Percentiles rank a stretch among this genome's conserved stretches.
These are phyloP conservation scores for Aspergillus flavus DNA, from an alignment of 2,329 filamentous ascomycete species.

Conservation along the genomic window DNA sequence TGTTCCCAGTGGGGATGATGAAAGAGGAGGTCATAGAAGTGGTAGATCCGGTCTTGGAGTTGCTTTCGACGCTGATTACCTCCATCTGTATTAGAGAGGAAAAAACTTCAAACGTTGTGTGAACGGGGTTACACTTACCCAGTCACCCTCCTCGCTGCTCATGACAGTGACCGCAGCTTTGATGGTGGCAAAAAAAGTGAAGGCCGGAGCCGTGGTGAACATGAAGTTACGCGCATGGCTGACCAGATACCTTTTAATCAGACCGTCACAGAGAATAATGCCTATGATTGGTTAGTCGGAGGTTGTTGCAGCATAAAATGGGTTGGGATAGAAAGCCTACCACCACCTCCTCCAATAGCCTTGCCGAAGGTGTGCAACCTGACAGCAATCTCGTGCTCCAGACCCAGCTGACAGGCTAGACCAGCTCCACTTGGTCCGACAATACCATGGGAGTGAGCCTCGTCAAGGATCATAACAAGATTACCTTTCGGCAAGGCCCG, in stretches of 20 bases:
- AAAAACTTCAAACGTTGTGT: neutral
- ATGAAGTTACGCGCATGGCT: slow-evolving; percentile 10
- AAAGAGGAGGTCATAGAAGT: slow-evolving; percentile 6
- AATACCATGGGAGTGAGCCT: slow-evolving; percentile 19
- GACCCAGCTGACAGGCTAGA: slow-evolving; percentile 23
- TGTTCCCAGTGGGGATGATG: slow-evolving; percentile 1
- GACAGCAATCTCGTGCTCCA: slow-evolving; percentile 31
- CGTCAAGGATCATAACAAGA: slow-evolving; percentile 21
- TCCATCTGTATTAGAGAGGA: neutral
- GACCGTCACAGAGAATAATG: neutral
- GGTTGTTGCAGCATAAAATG: neutral
- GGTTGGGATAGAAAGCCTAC: slow-evolving; percentile 15
- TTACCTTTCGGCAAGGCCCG: slow-evolving; percentile 23
- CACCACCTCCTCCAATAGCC: slow-evolving; percentile 27
- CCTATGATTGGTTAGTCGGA: neutral
- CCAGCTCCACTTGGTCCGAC: slow-evolving; percentile 18
- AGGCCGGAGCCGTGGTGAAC: slow-evolving; percentile 12
- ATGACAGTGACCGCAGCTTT: slow-evolving; percentile 2
- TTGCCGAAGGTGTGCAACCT: slow-evolving; percentile 31
- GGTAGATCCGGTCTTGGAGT: neutral
- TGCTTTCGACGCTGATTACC: slow-evolving; percentile 4
- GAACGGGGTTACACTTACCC: neutral
- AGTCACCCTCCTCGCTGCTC: slow-evolving; percentile 7
- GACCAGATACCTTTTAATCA: slow-evolving; percentile 2
- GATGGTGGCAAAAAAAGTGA: slow-evolving; percentile 9